Base-by-base conservation (phyloP, 345 rosid species). In the Citrus glauca region DNA sequence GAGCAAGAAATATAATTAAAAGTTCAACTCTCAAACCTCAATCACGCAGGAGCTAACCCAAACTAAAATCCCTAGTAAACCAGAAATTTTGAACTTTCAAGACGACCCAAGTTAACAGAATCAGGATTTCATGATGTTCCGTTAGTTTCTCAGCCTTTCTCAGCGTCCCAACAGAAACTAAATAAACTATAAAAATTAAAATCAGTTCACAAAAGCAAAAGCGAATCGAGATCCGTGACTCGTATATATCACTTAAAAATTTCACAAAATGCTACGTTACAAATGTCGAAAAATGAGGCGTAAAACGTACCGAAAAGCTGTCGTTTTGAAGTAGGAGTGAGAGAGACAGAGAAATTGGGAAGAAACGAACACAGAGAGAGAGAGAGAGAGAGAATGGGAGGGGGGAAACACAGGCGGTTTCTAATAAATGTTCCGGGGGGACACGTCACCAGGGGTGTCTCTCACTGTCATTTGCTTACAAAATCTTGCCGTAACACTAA, bases 401-500 rank as follows among this genome's bases (percentile, higher is more conserved):
- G 66, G 77, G 77, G 83, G 55, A 77, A 73, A 80, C 25, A 20
- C 65, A 42, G 80, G 76, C 77, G 69, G 74, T 67, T 74, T 80
- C 56, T 76, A 79, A 74, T 78, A 76, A 70, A 69, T 66, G 20
- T 2, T 50, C 6, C 55, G 30, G 64, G 53, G 32, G 71, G 55
- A 76, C 78, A 76, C 78, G 65, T 66, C 78, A 75, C 19, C 56
- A 48, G 2, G 64, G 22, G 55, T 22, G 56, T 48, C 50, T 53
- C 7, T 76, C 19, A 66, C 64, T 32, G 25, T 53, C 78, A 32
- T 9, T 24, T 33, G 50, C 64, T 24, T 4, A 17, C 61, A 79
- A 83, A 16, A 71, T 79, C 82, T 82, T 82, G 91, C 89, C 95
- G 94, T 88, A 83, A 84, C 86, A 84, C 85, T 71, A 78, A 89